These are phyloP conservation scores for Rhododendron ovatum DNA, from an alignment of 148 eudicot genomes.

Conservation along the genomic window DNA sequence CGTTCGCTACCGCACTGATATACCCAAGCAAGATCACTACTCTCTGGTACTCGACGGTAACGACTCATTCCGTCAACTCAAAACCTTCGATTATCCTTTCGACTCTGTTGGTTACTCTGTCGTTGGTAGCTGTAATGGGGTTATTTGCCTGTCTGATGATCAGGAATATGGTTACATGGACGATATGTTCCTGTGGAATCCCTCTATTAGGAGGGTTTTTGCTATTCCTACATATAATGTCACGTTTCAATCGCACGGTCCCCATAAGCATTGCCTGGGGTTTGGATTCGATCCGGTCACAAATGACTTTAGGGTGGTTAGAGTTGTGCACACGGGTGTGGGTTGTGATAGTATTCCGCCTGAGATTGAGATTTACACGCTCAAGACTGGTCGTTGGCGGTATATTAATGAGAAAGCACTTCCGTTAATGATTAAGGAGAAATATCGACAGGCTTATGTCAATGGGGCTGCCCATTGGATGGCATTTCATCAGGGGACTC, in stretches of 20 bases:
- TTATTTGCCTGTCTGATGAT: background rate
- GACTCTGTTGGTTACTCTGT: background rate
- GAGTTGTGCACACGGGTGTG: background rate
- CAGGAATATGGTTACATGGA: background rate
- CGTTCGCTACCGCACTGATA: background rate
- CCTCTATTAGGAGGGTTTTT: background rate
- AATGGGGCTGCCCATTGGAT: background rate
- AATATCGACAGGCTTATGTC: background rate
- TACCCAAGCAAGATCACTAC: background rate
- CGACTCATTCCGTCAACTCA: background rate
- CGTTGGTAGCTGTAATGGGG: background rate
- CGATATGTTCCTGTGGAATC: background rate
- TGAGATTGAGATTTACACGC: background rate
- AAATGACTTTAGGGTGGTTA: background rate
- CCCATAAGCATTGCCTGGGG: background rate
- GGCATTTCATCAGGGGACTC: background rate
- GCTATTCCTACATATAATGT: background rate
- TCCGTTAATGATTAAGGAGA: background rate
- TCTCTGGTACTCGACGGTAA: background rate
- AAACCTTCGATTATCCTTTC: background rate
- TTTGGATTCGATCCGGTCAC: background rate
- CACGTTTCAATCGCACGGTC: background rate
- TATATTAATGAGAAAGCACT: background rate
- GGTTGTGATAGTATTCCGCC: background rate
- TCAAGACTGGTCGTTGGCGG: background rate